Conservation (phyloP, 1,284 basidiomycete genomes). For the Leccinum olivaceoglutinosum region DNA sequence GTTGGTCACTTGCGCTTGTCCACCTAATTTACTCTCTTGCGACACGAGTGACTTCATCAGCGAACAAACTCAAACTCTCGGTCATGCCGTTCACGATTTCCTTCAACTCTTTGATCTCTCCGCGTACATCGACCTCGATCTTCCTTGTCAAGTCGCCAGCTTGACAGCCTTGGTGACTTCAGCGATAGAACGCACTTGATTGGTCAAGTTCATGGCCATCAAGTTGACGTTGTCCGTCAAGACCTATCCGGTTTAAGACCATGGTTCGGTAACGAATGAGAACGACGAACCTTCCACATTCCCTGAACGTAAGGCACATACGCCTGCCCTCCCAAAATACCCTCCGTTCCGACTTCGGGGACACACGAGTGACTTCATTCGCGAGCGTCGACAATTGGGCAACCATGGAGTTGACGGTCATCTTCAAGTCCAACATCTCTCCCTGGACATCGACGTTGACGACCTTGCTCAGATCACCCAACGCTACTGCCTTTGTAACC, state of each 20-base stretch:
- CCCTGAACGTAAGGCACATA: conserved; percentile 84
- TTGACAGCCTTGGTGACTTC: conserved; percentile 85
- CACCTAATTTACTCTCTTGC: conserved; percentile 82
- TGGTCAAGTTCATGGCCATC: conserved; percentile 90
- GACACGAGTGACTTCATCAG: conserved; percentile 84
- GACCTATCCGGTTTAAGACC: conserved; percentile 37
- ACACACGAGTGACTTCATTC: conserved; percentile 82
- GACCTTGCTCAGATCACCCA: conserved; percentile 84
- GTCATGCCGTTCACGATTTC: conserved; percentile 93
- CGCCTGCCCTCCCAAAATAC: conserved; percentile 93
- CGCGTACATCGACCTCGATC: conserved; percentile 84
- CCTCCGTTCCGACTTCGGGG: conserved; percentile 90
- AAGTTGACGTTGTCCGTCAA: conserved; percentile 78
- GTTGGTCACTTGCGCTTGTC: conserved; percentile 83
- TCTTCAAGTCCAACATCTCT: conserved; percentile 93
- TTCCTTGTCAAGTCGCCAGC: conserved; percentile 87
- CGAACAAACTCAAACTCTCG: conserved; percentile 80
- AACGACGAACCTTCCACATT: conserved; percentile 73
- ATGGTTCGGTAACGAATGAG: background rate
- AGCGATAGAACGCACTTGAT: conserved; percentile 87
- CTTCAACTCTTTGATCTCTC: conserved; percentile 86
- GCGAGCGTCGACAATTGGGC: conserved; percentile 79
- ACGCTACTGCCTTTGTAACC: conserved; percentile 95
- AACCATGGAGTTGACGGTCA: conserved; percentile 91
- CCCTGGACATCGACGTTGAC: conserved; percentile 96